Evolutionary conservation across 2,329 filamentous ascomycete genomes (phyloP).

Genomic region (Cryphonectria nitschkei): DNA sequence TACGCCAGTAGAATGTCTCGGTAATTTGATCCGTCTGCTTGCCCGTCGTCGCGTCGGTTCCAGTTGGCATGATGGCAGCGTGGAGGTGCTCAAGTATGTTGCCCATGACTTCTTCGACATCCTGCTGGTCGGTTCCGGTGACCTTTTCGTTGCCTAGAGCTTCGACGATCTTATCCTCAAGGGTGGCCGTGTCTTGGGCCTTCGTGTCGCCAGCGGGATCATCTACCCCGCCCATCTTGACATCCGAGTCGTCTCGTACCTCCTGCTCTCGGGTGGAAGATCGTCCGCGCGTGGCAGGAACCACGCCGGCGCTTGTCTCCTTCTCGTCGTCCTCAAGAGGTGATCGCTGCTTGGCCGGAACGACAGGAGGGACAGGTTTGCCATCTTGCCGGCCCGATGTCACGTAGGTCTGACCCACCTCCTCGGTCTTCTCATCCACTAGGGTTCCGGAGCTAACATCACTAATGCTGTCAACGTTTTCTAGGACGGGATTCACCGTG

Average conservation of each 20-base stretch:
- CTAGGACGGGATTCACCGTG: constrained; percentile 34
- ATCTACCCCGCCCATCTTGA: constrained; percentile 31
- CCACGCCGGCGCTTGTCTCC: constrained; percentile 10
- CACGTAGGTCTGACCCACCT: constrained; percentile 41
- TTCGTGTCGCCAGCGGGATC: constrained; percentile 32
- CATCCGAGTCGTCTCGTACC: constrained; percentile 18
- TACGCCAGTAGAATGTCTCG: constrained; percentile 67
- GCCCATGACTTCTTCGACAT: constrained; percentile 94
- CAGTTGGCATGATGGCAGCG: constrained; percentile 78
- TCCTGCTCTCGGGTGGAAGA: constrained; percentile 22
- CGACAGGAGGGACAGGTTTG: constrained; percentile 20
- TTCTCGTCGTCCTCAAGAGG: constrained; percentile 30
- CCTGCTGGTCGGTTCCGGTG: constrained; percentile 75
- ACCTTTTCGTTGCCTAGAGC: constrained; percentile 51
- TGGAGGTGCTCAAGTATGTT: constrained; percentile 91
- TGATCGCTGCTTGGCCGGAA: constrained; percentile 34
- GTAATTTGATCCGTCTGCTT: constrained; percentile 84
- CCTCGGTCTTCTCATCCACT: constrained; percentile 48
- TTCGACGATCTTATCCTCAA: constrained; percentile 51
- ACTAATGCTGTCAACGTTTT: constrained; percentile 48
- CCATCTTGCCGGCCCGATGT: constrained; percentile 30
- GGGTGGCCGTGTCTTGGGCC: constrained; percentile 35
- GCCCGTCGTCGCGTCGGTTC: constrained; percentile 61
- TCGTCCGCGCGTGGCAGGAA: neutral
- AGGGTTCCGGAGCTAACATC: constrained; percentile 57